phyloP scores from a whole-genome alignment of 1,139 yeast genomes.

The Protomyces gravidus region DNA sequence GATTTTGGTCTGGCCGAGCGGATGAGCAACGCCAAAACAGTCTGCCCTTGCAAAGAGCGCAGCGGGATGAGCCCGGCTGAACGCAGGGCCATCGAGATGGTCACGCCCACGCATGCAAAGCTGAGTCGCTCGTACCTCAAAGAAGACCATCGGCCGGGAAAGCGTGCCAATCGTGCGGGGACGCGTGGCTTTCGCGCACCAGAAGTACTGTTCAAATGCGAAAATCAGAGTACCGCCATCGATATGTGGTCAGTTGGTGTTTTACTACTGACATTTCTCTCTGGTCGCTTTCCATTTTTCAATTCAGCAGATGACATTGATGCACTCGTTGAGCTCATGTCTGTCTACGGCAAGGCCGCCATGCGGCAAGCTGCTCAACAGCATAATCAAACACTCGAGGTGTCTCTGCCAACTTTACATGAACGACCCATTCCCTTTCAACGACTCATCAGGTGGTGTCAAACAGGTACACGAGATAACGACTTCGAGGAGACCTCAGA shows the following conservation, averaged over 20 bases:
- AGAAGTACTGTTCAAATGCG: conserved; percentile 82
- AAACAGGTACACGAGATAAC: conserved; percentile 10
- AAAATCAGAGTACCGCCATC: conserved; percentile 69
- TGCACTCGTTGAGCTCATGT: conserved; percentile 77
- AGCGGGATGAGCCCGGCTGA: conserved; percentile 24
- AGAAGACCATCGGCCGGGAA: conserved; percentile 73
- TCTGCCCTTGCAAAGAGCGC: conserved; percentile 31
- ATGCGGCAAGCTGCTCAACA: conserved; percentile 71
- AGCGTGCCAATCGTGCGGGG: conserved; percentile 96
- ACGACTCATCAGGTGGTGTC: conserved; percentile 43
- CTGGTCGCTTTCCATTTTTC: conserved; percentile 78
- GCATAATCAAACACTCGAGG: conserved; percentile 85
- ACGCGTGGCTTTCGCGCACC: conserved; percentile 96
- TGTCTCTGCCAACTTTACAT: conserved; percentile 50
- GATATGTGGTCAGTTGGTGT: conserved; percentile 95
- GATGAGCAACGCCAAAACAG: background rate
- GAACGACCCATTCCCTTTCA: conserved; percentile 42
- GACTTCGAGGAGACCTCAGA: conserved; percentile 37
- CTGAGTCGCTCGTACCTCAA: conserved; percentile 67
- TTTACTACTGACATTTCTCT: conserved; percentile 64
- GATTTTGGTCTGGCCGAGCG: conserved; percentile 88
- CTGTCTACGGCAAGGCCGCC: conserved; percentile 73
- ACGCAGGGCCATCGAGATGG: conserved; percentile 2
- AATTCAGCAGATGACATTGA: conserved; percentile 89
- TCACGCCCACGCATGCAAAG: conserved; percentile 17